phyloP scores from a whole-genome alignment of 2,329 filamentous ascomycete genomes.

The Eutypella sp. region DNA sequence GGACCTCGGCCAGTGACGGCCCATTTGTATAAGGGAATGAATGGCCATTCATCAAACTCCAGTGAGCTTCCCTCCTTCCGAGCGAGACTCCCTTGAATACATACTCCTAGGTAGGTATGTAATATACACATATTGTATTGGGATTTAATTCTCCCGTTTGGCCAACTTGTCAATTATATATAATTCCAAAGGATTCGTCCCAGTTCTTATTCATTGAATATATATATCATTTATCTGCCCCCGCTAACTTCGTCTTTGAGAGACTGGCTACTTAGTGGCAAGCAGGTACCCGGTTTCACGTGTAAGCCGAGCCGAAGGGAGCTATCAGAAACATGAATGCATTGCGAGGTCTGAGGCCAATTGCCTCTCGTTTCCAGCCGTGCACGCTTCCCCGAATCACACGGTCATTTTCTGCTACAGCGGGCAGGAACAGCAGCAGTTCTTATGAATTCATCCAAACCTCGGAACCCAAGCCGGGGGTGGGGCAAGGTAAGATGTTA shows the following conservation, averaged over 20 bases:
- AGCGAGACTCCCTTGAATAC: no score
- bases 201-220: not conserved
- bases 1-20: slow-evolving; percentile 3
- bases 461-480: slow-evolving; percentile 79
- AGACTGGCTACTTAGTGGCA: no score
- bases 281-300: not conserved
- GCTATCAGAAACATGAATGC: slow-evolving; percentile 40
- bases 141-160: not conserved
- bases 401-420: slow-evolving; percentile 46
- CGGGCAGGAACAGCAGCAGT: no score
- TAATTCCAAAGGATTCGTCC: not conserved
- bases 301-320: not conserved
- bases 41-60: not conserved
- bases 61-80: no score
- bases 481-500: slow-evolving; percentile 71
- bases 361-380: slow-evolving; percentile 55
- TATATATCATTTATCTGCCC: not conserved
- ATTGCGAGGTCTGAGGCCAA: slow-evolving; percentile 55
- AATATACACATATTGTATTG: not conserved
- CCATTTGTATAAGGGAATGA: not conserved
- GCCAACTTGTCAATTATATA: no score
- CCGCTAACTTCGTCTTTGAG: no score
- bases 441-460: slow-evolving; percentile 79
- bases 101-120: not conserved
- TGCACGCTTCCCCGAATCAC: slow-evolving; percentile 51